phyloP scores from a whole-genome alignment of 371 early-diverging fungal species.

The Mortierella sp. region DNA sequence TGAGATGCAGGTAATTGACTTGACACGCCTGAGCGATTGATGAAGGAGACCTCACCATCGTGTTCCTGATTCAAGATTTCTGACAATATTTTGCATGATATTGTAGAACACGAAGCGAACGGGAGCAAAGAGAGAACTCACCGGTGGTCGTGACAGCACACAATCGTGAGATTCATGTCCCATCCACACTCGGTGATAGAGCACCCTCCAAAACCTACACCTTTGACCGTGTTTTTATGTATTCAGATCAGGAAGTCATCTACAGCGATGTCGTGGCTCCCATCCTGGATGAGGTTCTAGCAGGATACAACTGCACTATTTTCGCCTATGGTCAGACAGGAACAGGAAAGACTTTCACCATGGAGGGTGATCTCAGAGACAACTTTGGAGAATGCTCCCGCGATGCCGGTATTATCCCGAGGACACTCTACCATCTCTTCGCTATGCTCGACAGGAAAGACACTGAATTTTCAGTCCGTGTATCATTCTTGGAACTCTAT shows the following conservation, averaged over 20 bases:
- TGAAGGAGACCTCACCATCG: too few species aligned
- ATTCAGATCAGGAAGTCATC: constrained; percentile 83
- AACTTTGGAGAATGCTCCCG: constrained; percentile 53
- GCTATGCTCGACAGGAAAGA: constrained; percentile 65
- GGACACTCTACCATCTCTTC: constrained; percentile 87
- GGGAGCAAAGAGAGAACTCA: constrained; percentile 41
- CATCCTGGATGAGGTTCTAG: constrained; percentile 81
- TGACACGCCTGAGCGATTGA: too few species aligned
- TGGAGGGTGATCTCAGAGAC: constrained; percentile 83
- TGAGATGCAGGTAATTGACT: constrained; percentile 38
- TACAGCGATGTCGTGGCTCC: constrained; percentile 87
- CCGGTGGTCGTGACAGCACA: constrained; percentile 43
- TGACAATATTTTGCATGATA: neutral
- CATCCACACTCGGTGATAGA: constrained; percentile 44
- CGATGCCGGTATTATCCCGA: constrained; percentile 92
- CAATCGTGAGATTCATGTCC: constrained; percentile 44
- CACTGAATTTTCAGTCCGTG: constrained; percentile 78
- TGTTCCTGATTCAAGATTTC: neutral
- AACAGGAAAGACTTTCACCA: constrained; percentile 91
- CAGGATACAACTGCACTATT: constrained; percentile 93
- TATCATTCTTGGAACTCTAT: constrained; percentile 97
- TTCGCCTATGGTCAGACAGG: constrained; percentile 98
- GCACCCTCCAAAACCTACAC: constrained; percentile 73
- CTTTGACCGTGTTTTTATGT: constrained; percentile 94
- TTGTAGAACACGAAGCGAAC: constrained; percentile 31